Percentiles rank a stretch among this genome's conserved stretches.
Evolutionary conservation across 768 basidiomycete genomes (phyloP).

Genomic region (Crassisporium funariophilum): DNA sequence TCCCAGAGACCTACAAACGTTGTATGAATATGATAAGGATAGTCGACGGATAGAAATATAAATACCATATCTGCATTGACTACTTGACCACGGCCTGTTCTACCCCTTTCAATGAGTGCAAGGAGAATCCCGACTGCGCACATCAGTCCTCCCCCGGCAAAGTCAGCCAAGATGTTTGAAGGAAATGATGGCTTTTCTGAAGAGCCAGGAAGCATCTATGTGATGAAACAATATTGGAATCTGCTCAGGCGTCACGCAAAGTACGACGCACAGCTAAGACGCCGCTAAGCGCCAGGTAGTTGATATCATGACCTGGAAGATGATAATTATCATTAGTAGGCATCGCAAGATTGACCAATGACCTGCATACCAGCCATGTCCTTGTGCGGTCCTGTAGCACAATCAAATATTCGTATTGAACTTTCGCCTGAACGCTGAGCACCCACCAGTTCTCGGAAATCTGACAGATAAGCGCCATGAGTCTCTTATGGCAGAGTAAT

Average conservation of each 20-base stretch:
- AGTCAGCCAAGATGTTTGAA: constrained; percentile 77
- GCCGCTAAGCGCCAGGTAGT: constrained; percentile 81
- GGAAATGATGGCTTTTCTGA: constrained; percentile 69
- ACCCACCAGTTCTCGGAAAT: constrained; percentile 61
- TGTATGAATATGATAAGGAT: constrained; percentile 1
- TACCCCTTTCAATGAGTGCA: constrained; percentile 68
- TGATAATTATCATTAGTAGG: background rate
- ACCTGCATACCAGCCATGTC: constrained; percentile 73
- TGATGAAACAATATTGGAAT: background rate
- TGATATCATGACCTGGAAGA: constrained; percentile 74
- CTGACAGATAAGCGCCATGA: constrained; percentile 37
- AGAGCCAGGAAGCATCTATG: constrained; percentile 68
- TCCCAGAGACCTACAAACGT: constrained; percentile 67
- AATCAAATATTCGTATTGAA: background rate
- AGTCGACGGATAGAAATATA: background rate
- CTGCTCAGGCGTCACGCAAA: background rate
- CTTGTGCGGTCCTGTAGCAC: constrained; percentile 58
- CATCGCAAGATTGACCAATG: background rate
- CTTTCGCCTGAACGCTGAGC: background rate
- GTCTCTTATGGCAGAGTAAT: too few relatives aligned
- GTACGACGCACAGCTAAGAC: constrained; percentile 55
- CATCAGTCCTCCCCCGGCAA: constrained; percentile 78
- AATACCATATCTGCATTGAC: constrained; percentile 76
- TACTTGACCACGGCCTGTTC: constrained; percentile 71
- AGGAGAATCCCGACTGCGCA: constrained; percentile 75